Base-by-base conservation (phyloP, 2,329 filamentous ascomycete genomes). In the Ampelomyces quisqualis region DNA sequence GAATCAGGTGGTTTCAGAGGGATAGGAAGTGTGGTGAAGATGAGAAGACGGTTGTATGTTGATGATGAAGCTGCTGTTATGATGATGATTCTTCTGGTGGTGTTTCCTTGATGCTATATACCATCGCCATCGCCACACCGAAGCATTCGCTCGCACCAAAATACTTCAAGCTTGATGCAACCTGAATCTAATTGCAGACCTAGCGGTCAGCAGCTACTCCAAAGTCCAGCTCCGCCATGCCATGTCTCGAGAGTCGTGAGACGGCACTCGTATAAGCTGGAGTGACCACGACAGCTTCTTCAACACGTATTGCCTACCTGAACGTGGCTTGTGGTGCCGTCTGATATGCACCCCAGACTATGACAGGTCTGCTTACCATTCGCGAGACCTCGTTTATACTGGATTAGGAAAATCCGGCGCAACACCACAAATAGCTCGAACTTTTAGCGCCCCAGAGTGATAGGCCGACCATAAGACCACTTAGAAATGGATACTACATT, bases 21-120 rank as follows among this genome's bases (percentile, higher is more conserved):
- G 24, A 34, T 14, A n/a, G 26, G 8, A 23, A 10, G 31, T 17
- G 13, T 8, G 23, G 15, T 21, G 27, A n/a, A 20, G 13, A 26
- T 18, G 19, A 11, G 42, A 36, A 39, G 33, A 34, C 40, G 34
- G 20, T 21, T 24, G 29, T 26, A 45, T 34, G 40, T 34, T 38
- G 20, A 18, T n/a, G 19, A 29, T 30, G 34, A 39, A 33, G 34
- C 27, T 41, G 27, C 13, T 19, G 27, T 13, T 31, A 18, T 21
- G 23, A 29, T 29, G 23, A 28, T 26, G 33, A 35, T 40, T 21
- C 5, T 2, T 19, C 7, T 8, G n/a, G 15, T n/a, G 27, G 29
- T 17, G 10, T 10, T 31, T 17, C 17, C 17, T 19, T 17, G 19
- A 5, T 11, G 15, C 29, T 31, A 19, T 31, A 31, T 31, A 31